Evolutionary conservation across 257 asterid genomes (phyloP).

Genomic region (Ehretia macrophylla): DNA sequence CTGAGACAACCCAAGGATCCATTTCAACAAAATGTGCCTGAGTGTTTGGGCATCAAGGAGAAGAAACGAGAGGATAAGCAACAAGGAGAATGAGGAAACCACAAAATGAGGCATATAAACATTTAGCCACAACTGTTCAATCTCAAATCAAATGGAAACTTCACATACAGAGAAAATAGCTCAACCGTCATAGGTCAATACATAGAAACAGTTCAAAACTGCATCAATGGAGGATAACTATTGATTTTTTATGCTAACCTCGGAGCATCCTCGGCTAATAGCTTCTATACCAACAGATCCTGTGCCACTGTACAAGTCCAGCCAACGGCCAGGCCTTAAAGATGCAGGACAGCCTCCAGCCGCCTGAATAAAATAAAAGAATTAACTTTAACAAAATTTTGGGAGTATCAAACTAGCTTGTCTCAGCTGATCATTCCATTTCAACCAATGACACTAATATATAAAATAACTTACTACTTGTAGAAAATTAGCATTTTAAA

Average conservation of each 20-base stretch:
- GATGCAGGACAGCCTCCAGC: slow-evolving; percentile 90
- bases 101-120: neutral
- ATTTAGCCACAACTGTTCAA: slow-evolving; percentile 1
- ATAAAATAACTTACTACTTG: neutral
- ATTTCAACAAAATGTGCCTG: slow-evolving; percentile 98
- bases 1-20: slow-evolving; percentile 98
- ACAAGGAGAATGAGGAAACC: slow-evolving; percentile 2
- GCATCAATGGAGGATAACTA: neutral
- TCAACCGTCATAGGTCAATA: neutral
- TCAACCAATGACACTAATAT: slow-evolving; percentile 1
- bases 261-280: slow-evolving; percentile 93
- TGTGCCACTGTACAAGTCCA: slow-evolving; percentile 96
- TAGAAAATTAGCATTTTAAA: neutral
- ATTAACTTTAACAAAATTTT: slow-evolving; percentile 9
- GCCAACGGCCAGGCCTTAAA: slow-evolving; percentile 92
- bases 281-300: slow-evolving; percentile 99
- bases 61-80: slow-evolving; percentile 10
- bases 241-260: slow-evolving; percentile 42
- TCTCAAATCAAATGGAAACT: slow-evolving; percentile 5
- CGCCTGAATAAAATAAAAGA: slow-evolving; percentile 40
- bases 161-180: neutral
- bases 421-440: neutral
- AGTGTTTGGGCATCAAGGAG: slow-evolving; percentile 16
- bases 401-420: neutral
- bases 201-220: too few relatives aligned